Conservation (phyloP, 352 stramenopile genomes). For the Phytophthora aleatoria region DNA sequence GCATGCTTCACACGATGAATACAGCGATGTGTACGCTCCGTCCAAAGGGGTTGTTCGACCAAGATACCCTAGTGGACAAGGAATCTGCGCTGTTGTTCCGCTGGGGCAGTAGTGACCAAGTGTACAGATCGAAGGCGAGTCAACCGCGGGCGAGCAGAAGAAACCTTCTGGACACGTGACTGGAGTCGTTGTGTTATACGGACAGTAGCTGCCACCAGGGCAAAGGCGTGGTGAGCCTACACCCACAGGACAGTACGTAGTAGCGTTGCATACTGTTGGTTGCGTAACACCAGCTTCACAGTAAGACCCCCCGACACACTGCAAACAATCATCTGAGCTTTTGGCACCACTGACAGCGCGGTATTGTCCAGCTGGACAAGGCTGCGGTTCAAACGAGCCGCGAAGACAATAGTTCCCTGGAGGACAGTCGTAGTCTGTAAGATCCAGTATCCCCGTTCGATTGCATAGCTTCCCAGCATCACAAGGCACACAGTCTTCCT, state of each 20-base stretch:
- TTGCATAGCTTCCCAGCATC: conserved; percentile 78
- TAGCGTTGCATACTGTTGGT: conserved; percentile 54
- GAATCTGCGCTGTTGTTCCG: conserved; percentile 51
- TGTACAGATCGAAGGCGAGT: conserved; percentile 40
- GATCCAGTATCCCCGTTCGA: conserved; percentile 60
- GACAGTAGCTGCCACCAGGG: conserved; percentile 73
- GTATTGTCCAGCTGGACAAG: conserved; percentile 59
- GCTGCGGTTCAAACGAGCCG: conserved; percentile 36
- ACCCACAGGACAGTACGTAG: conserved; percentile 63
- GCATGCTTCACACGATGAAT: conserved; percentile 75
- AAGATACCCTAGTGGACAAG: conserved; percentile 81
- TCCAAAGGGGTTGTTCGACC: conserved; percentile 57
- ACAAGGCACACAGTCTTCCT: conserved; percentile 68
- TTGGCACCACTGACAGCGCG: conserved; percentile 40
- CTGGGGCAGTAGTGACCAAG: conserved; percentile 79
- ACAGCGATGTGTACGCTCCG: conserved; percentile 51
- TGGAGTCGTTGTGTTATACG: conserved; percentile 66
- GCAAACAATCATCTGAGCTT: conserved; percentile 44
- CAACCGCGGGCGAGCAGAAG: conserved; percentile 62
- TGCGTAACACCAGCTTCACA: conserved; percentile 53
- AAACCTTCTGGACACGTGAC: conserved; percentile 72
- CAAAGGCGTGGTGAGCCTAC: conserved; percentile 58
- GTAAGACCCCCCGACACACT: conserved; percentile 65
- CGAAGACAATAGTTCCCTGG: conserved; percentile 71
- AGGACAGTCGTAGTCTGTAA: conserved; percentile 68